Evolutionary conservation across 1,284 basidiomycete genomes (phyloP).

Genomic region (Lentinula novae-zelandiae): DNA sequence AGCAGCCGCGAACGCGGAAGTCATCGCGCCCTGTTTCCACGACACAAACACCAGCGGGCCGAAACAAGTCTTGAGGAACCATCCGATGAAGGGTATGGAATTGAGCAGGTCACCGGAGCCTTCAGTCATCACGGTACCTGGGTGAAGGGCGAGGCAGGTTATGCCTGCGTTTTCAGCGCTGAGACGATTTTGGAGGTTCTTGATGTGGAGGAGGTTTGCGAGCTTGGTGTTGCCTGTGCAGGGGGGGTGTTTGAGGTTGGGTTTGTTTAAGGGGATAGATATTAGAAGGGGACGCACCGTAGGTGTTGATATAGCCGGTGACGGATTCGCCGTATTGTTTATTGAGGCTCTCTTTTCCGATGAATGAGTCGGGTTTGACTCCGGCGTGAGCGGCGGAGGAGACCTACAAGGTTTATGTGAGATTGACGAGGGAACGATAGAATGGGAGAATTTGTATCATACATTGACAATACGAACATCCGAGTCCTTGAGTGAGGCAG

Average conservation of each 20-base stretch:
- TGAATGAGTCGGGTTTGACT: not conserved
- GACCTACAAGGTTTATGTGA: not conserved
- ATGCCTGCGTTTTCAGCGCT: not conserved
- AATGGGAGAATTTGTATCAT: not conserved
- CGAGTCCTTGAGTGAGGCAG: not conserved
- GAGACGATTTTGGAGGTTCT: conserved; percentile 1
- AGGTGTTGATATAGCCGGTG: not conserved
- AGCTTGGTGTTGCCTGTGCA: not conserved
- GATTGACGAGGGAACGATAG: not conserved
- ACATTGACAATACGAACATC: conserved; percentile 8
- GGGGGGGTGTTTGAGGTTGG: not conserved
- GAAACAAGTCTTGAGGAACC: not conserved
- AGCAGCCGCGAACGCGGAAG: not conserved
- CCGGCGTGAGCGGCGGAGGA: not conserved
- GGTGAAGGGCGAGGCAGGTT: conserved; percentile 3
- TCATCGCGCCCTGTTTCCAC: conserved; percentile 4
- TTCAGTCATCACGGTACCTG: not conserved
- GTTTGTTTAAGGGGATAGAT: not conserved
- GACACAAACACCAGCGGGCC: not conserved
- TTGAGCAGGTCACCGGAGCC: not conserved
- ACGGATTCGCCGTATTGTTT: conserved; percentile 2
- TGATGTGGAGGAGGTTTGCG: conserved; percentile 5
- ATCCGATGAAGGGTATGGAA: not conserved
- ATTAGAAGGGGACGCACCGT: not conserved
- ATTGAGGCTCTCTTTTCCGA: not conserved